Conservation (phyloP, 495 filamentous ascomycete genomes). For the Aspergillus sclerotioniger region DNA sequence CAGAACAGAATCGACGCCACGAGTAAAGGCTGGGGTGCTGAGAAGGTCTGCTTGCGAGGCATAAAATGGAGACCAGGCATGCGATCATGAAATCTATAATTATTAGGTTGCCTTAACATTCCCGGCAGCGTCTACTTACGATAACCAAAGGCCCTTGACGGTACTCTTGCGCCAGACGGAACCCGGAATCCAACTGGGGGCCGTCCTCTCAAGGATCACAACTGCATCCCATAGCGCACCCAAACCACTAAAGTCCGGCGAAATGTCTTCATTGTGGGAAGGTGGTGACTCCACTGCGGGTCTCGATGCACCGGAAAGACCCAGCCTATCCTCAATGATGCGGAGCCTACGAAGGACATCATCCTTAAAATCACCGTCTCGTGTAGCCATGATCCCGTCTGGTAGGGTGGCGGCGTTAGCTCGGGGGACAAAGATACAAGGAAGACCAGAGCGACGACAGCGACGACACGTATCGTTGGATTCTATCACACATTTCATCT, state of each 20-base stretch:
- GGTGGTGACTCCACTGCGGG: not conserved
- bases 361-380: not conserved
- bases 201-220: conserved; percentile 1
- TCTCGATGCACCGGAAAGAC: not conserved
- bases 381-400: not conserved
- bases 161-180: not conserved
- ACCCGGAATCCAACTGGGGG: not conserved
- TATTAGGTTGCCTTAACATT: not conserved
- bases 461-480: conserved; percentile 22
- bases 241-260: not conserved
- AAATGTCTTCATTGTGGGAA: not conserved
- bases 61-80: conserved; percentile 11
- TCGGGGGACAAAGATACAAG: conserved; percentile 30
- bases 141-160: conserved; percentile 2
- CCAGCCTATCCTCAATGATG: conserved; percentile 1
- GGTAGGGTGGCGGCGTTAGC: conserved; percentile 23
- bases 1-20: conserved; percentile 6
- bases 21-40: conserved; percentile 5
- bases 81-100: conserved; percentile 4
- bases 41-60: conserved; percentile 8
- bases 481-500: conserved; percentile 33
- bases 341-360: conserved; percentile 4
- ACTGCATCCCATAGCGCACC: conserved; percentile 5
- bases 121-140: not conserved
- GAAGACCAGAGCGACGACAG: conserved; percentile 20